Conservation (phyloP, 78 protist species). For the Dictyostelium firmibasis region DNA sequence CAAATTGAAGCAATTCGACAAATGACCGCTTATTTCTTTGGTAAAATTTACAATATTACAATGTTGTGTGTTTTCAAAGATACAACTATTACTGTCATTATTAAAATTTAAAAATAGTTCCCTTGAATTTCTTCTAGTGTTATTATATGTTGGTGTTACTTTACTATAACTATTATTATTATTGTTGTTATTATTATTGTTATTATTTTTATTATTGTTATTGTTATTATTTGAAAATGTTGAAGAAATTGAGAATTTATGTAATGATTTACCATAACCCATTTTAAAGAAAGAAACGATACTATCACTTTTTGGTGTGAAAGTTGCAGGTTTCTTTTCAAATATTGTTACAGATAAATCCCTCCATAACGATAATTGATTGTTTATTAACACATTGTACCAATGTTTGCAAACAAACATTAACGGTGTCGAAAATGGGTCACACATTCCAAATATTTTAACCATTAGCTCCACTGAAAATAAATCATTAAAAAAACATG, state of each 20-base stretch:
- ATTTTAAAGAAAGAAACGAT: conserved; percentile 42
- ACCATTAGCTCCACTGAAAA: conserved; percentile 33
- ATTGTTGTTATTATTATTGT: not conserved
- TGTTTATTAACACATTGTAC: not conserved
- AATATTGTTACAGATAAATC: conserved; percentile 10
- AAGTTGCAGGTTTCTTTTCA: not conserved
- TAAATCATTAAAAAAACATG: not conserved
- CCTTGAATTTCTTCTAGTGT: not conserved
- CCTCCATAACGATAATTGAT: conserved; percentile 37
- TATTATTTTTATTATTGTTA: not conserved
- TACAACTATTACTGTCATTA: not conserved
- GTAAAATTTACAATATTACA: conserved; percentile 13
- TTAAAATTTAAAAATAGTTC: not conserved
- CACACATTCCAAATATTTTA: conserved; percentile 35
- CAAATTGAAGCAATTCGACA: not conserved
- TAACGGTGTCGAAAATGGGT: conserved; percentile 54
- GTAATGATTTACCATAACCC: conserved; percentile 29
- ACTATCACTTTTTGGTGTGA: conserved; percentile 11
- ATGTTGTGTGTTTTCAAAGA: not conserved
- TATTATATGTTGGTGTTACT: not conserved
- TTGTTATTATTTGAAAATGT: not conserved
- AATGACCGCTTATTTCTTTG: not conserved
- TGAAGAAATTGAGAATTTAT: conserved; percentile 4
- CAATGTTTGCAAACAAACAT: conserved; percentile 31
- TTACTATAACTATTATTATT: no score